Conservation (phyloP, 805 yeast genomes). For the Teunomyces funiuensis region DNA sequence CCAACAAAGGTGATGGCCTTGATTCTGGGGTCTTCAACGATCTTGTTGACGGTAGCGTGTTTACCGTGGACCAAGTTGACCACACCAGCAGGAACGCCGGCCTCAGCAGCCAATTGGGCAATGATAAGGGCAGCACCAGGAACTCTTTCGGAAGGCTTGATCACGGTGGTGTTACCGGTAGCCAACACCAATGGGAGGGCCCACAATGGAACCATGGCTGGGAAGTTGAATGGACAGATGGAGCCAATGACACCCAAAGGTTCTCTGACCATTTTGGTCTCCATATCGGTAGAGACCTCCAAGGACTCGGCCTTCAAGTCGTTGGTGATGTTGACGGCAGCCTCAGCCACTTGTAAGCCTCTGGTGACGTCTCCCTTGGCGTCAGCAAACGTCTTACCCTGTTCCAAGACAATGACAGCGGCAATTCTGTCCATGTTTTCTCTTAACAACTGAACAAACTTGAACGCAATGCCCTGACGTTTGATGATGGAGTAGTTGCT, state of each 20-base stretch:
- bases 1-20: slow-evolving; percentile 80
- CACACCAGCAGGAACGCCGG: slow-evolving; percentile 76
- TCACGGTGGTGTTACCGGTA: slow-evolving; percentile 69
- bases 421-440: slow-evolving; percentile 70
- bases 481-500: slow-evolving; percentile 54
- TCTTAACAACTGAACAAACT: slow-evolving; percentile 62
- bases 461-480: slow-evolving; percentile 73
- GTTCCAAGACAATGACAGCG: slow-evolving; percentile 48
- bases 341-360: slow-evolving; percentile 78
- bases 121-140: slow-evolving; percentile 80
- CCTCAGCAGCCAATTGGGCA: slow-evolving; percentile 68
- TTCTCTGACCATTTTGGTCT: slow-evolving; percentile 71
- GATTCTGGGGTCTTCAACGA: slow-evolving; percentile 70
- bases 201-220: slow-evolving; percentile 81
- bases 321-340: slow-evolving; percentile 63
- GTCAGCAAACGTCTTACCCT: slow-evolving; percentile 72
- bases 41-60: slow-evolving; percentile 68
- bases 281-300: slow-evolving; percentile 74
- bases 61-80: slow-evolving; percentile 73
- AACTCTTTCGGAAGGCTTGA: slow-evolving; percentile 67
- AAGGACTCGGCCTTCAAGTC: slow-evolving; percentile 63
- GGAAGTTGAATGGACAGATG: slow-evolving; percentile 80
- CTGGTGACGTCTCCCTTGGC: slow-evolving; percentile 74
- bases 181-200: slow-evolving; percentile 60
- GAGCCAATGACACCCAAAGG: slow-evolving; percentile 78